These are phyloP conservation scores for Pleurotus citrinopileatus DNA, from an alignment of 768 basidiomycete species.

Conservation along the genomic window DNA sequence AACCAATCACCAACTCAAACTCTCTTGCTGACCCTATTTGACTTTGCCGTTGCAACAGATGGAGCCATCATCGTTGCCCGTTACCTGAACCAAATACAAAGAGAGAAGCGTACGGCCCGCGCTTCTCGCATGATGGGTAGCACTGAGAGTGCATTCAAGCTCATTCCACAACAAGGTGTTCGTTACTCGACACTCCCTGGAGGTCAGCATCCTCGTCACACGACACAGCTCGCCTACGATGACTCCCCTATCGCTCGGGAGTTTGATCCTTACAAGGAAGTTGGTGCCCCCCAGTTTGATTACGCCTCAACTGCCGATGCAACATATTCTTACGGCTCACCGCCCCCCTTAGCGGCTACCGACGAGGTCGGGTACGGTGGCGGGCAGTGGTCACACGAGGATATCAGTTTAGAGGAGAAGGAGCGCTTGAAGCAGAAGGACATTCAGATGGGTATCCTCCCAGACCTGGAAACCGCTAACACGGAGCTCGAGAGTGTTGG, in stretches of 20 bases:
- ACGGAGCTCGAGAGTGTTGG: no score
- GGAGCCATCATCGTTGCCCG: conserved; percentile 51
- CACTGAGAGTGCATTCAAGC: conserved; percentile 31
- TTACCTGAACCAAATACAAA: conserved; percentile 49
- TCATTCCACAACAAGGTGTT: conserved; percentile 21
- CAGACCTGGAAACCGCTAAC: neutral
- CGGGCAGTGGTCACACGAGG: conserved; percentile 32
- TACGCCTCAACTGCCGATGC: conserved; percentile 2
- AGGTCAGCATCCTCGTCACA: conserved; percentile 11
- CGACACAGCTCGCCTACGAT: conserved; percentile 8
- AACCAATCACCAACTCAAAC: no score
- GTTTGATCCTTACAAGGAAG: conserved; percentile 40
- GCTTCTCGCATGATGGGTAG: conserved; percentile 30
- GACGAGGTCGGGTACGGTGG: conserved; percentile 33
- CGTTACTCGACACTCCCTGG: conserved; percentile 25
- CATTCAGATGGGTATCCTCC: conserved; percentile 6
- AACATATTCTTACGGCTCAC: conserved; percentile 13
- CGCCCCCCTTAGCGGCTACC: conserved; percentile 13
- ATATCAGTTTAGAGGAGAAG: conserved; percentile 32
- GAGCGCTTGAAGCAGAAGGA: conserved; percentile 10
- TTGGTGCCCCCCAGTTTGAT: conserved; percentile 12
- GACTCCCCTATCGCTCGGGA: conserved; percentile 19
- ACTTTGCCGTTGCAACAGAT: conserved; percentile 31
- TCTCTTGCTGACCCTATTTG: neutral
- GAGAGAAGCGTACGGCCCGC: conserved; percentile 44